These are phyloP conservation scores for Actinidia chinensis DNA, from an alignment of 179 eudicot species.

Conservation along the genomic window DNA sequence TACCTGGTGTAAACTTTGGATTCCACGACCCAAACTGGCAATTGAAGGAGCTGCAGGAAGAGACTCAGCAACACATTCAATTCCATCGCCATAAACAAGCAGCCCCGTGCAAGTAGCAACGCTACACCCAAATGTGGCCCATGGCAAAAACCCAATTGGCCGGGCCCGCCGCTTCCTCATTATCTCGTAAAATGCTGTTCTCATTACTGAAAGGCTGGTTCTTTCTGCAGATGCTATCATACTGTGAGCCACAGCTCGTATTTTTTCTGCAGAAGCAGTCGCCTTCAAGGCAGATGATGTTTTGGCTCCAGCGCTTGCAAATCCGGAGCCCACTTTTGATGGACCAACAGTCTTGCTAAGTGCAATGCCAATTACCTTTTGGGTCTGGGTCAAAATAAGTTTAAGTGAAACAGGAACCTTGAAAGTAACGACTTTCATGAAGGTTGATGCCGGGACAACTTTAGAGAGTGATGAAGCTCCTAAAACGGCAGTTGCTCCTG, in stretches of 20 bases:
- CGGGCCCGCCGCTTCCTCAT: conserved; percentile 72
- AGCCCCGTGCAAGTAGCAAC: conserved; percentile 69
- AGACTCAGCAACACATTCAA: conserved; percentile 92
- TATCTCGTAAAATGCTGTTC: conserved; percentile 86
- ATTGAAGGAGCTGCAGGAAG: conserved; percentile 85
- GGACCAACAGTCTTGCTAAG: conserved; percentile 67
- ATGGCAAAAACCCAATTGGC: conserved; percentile 68
- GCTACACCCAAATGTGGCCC: conserved; percentile 86
- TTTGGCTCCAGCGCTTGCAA: conserved; percentile 62
- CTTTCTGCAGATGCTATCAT: conserved; percentile 83
- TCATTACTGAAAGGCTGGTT: conserved; percentile 83
- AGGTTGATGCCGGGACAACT: conserved; percentile 64
- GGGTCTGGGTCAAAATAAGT: conserved; percentile 55
- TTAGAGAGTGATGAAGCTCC: conserved; percentile 91
- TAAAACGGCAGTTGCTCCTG: conserved; percentile 82
- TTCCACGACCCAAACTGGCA: conserved; percentile 90
- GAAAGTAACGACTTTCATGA: conserved; percentile 58
- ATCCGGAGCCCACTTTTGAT: conserved; percentile 56
- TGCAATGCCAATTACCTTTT: conserved; percentile 53
- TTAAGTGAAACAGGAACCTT: conserved; percentile 70
- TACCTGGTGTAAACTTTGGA: conserved; percentile 68
- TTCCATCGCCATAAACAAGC: conserved; percentile 79
- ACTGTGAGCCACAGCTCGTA: conserved; percentile 72
- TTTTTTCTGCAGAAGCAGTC: conserved; percentile 69
- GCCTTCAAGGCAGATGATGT: conserved; percentile 57